Conservation (phyloP, 2,329 filamentous ascomycete species). For the Pestalotiopsis sp. region DNA sequence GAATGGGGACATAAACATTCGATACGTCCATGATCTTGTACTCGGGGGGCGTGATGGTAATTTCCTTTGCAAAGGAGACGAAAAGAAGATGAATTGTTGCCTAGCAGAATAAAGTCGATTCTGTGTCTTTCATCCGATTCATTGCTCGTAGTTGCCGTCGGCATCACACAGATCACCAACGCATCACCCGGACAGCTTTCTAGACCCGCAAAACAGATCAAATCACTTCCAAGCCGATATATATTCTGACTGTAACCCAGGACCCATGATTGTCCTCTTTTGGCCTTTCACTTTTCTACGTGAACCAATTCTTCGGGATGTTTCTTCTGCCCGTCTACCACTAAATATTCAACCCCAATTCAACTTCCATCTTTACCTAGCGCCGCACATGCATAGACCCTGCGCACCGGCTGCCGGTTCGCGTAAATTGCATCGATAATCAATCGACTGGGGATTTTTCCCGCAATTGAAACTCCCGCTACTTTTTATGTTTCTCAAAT, state of each 20-base stretch:
- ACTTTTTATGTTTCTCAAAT: background rate
- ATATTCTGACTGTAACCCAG: background rate
- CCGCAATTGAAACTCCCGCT: background rate
- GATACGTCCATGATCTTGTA: conserved; percentile 7
- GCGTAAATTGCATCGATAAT: background rate
- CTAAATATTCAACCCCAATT: background rate
- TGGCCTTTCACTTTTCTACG: background rate
- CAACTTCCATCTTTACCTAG: background rate
- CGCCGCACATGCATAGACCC: background rate
- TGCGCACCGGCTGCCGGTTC: background rate
- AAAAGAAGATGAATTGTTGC: background rate
- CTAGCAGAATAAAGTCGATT: background rate
- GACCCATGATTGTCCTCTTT: background rate
- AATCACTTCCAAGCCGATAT: no score
- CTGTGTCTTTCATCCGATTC: background rate
- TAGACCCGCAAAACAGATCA: background rate
- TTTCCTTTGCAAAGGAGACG: background rate
- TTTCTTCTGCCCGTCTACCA: background rate
- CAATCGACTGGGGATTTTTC: background rate
- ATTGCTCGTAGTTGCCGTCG: background rate
- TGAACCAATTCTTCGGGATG: background rate
- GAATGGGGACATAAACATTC: conserved; percentile 7
- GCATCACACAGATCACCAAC: background rate
- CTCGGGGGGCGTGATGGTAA: background rate
- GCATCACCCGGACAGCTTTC: background rate